A percentile compares a stretch with the other conserved stretches of the same genome.
These are phyloP conservation scores for Penicillium brasilianum DNA, from an alignment of 2,329 filamentous ascomycete genomes.

Conservation along the genomic window DNA sequence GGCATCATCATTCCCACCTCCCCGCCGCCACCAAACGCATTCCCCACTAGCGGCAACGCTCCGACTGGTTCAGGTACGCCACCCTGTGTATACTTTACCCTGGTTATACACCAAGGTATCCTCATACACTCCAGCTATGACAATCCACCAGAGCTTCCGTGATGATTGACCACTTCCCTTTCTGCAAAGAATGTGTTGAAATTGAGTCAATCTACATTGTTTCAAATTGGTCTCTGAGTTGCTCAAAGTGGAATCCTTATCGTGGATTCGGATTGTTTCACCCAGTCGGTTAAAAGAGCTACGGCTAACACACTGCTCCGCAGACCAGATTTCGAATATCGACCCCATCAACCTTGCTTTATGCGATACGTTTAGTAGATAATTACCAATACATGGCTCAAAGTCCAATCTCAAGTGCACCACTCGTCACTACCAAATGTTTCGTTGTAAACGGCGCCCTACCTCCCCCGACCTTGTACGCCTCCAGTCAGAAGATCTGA, in stretches of 20 bases:
- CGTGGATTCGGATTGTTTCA: background rate
- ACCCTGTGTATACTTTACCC: background rate
- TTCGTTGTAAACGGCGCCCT: background rate
- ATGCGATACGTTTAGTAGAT: too few species aligned
- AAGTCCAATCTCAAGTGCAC: background rate
- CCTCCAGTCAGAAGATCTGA: too few species aligned
- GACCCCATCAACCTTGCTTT: too few species aligned
- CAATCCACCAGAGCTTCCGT: conserved; percentile 8
- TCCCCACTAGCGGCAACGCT: conserved; percentile 2
- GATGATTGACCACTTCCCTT: conserved; percentile 28
- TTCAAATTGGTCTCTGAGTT: conserved; percentile 26
- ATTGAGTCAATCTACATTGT: conserved; percentile 25
- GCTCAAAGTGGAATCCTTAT: conserved; percentile 4
- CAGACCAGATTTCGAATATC: background rate
- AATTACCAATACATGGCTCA: too few species aligned
- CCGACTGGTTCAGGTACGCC: conserved; percentile 16
- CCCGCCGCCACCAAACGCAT: conserved; percentile 1
- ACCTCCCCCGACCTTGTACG: too few species aligned
- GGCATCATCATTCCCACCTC: background rate
- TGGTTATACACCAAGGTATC: background rate
- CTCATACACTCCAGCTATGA: background rate
- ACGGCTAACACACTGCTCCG: conserved; percentile 4
- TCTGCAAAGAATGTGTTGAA: conserved; percentile 25
- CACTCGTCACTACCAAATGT: too few species aligned
- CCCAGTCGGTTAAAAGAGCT: background rate